Conservation (phyloP, 75 land plant species). For the Adiantum capillusveneris region DNA sequence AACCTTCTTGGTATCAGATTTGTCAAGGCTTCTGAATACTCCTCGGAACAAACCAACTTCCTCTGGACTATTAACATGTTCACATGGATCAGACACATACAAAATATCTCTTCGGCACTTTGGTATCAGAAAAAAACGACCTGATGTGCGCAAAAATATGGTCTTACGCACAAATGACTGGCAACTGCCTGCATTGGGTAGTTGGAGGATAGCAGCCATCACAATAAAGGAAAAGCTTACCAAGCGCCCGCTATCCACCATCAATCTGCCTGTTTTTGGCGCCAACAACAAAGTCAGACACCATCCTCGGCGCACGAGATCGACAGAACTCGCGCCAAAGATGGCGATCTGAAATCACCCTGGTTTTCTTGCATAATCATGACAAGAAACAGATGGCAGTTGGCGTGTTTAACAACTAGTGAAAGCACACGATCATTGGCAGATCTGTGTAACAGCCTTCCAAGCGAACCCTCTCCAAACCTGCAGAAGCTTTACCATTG, state of each 20-base stretch:
- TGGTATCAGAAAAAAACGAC: slow-evolving; percentile 47
- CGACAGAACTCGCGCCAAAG: slow-evolving; percentile 68
- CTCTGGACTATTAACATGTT: slow-evolving; percentile 36
- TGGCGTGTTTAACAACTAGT: slow-evolving; percentile 37
- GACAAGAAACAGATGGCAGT: slow-evolving; percentile 58
- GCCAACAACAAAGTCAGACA: slow-evolving; percentile 27
- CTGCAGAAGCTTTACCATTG: no score
- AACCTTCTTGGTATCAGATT: slow-evolving; percentile 31
- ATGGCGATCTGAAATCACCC: slow-evolving; percentile 41
- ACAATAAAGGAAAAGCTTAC: slow-evolving; percentile 59
- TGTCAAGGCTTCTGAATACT: slow-evolving; percentile 35
- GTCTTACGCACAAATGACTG: slow-evolving; percentile 50
- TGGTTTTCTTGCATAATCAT: slow-evolving; percentile 45
- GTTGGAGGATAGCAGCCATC: slow-evolving; percentile 29
- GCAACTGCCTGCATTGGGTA: slow-evolving; percentile 15
- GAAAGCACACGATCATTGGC: slow-evolving; percentile 28
- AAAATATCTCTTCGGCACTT: slow-evolving; percentile 51
- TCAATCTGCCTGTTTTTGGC: slow-evolving; percentile 18
- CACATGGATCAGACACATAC: slow-evolving; percentile 71
- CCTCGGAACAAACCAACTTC: slow-evolving; percentile 55
- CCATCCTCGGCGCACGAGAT: slow-evolving; percentile 62
- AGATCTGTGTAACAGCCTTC: no score
- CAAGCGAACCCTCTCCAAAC: no score
- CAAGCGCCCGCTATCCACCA: slow-evolving; percentile 69
- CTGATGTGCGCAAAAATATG: slow-evolving; percentile 72